Conservation (phyloP, 2,329 filamentous ascomycete genomes). For the Huntiella moniliformis region DNA sequence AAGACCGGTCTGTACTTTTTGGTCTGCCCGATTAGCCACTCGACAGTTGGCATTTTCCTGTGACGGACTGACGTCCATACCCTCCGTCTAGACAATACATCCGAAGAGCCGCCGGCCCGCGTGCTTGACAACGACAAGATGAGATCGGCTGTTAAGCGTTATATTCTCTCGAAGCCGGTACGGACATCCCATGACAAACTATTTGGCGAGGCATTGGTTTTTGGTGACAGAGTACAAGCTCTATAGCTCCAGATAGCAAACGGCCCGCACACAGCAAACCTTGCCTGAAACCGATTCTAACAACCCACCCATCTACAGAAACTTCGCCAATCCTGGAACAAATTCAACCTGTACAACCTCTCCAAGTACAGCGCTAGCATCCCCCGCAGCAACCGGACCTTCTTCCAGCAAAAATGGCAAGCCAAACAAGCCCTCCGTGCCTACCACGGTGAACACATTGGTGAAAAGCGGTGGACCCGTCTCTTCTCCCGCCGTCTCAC, state of each 20-base stretch:
- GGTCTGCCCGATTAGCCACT: conserved; percentile 4
- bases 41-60: not conserved
- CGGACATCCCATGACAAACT: not conserved
- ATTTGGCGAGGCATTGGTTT: not conserved
- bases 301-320: conserved; percentile 37
- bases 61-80: conserved; percentile 2
- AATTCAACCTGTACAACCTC: conserved; percentile 90
- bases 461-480: conserved; percentile 81
- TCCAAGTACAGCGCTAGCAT: conserved; percentile 30
- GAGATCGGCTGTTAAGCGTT: conserved; percentile 13
- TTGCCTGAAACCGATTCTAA: too few relatives aligned
- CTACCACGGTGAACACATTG: conserved; percentile 90
- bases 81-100: conserved; percentile 4
- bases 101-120: conserved; percentile 8
- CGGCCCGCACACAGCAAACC: too few relatives aligned
- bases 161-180: conserved; percentile 13
- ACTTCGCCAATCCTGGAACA: conserved; percentile 91
- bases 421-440: conserved; percentile 68
- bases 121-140: conserved; percentile 12
- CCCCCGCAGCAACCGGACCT: conserved; percentile 36
- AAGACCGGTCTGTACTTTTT: too few relatives aligned
- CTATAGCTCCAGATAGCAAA: not conserved
- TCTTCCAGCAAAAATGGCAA: conserved; percentile 97
- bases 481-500: conserved; percentile 73
- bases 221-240: not conserved